Evolutionary conservation across 2,329 filamentous ascomycete genomes (phyloP), one percentile per base, ranked within the genome.

Genomic region (Xylariaceae sp.): DNA sequence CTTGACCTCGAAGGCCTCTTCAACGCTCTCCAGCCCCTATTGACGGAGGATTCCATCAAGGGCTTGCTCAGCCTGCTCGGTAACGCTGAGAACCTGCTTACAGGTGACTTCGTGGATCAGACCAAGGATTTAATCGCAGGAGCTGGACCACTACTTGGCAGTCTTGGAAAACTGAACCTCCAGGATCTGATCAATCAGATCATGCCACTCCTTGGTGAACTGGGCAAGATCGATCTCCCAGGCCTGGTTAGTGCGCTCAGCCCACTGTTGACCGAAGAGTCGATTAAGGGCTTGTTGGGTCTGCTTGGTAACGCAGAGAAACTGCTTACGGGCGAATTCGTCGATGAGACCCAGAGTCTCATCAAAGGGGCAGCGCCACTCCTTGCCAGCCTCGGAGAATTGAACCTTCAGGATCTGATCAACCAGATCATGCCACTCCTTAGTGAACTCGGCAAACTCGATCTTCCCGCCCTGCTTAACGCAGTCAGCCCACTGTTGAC

Each of bases 141-240:
- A 37, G 67, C 68, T 17, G 65, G 56, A 2, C 67, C 67, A 12
- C 43, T 71, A 2, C 49, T 72, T 2, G 60, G 54, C 4, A 64
- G 62, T 11, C 55, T 69, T 1, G 67, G 71, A 3, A 58, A 73
- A 6, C 63, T 76, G 5, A 69, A 71, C 16, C 51, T 76, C 0
- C 64, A 75, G 2, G 64, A 48, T 12, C 39, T 69, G 5, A 70
- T 76, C 31, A 69, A 73, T 0, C 71, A 55, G 56, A 48, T 48
- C 19, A 55, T 47, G 19, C 75, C 75, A 1, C 58, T 77, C 0
- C 66, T 77, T 2, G 63, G 63, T 1, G 68, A 67, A 3, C 55
- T 76, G 1, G 65, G 69, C 39, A 69, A 73, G 43, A 64, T 77
- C 3, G 71, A 77, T 21, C 63, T 78, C 0, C 58, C 69, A 43